A percentile compares a stretch with the other conserved stretches of the same genome.
Evolutionary conservation across 2,329 filamentous ascomycete species (phyloP).

Genomic region (Fusarium humuli): DNA sequence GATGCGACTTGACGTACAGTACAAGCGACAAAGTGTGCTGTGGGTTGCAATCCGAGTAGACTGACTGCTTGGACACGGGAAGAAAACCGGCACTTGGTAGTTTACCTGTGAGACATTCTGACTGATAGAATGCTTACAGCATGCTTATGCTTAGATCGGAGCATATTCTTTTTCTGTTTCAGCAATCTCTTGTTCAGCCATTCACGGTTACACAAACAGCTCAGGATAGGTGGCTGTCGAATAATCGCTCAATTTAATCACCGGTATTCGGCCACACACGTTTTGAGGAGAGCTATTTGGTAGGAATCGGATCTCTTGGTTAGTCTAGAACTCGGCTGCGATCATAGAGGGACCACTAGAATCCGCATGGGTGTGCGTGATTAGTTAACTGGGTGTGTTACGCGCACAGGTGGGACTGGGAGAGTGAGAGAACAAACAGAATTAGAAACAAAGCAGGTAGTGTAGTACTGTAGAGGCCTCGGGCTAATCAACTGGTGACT

Average conservation of each 20-base stretch:
- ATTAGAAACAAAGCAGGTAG: conserved; percentile 7
- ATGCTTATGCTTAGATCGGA: conserved; percentile 16
- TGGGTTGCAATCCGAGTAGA: conserved; percentile 10
- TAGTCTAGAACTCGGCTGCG: conserved; percentile 39
- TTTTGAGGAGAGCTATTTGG: conserved; percentile 24
- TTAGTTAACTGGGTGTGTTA: conserved; percentile 30
- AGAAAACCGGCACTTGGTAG: conserved; percentile 24
- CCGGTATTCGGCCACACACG: conserved; percentile 25
- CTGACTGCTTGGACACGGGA: conserved; percentile 9
- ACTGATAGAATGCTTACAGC: conserved; percentile 9
- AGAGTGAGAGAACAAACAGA: conserved; percentile 13
- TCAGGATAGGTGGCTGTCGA: conserved; percentile 4
- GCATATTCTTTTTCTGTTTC: conserved; percentile 6
- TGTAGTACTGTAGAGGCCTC: conserved; percentile 10
- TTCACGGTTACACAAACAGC: conserved; percentile 14
- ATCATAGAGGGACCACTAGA: conserved; percentile 33
- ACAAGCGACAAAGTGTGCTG: conserved; percentile 18
- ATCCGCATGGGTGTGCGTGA: conserved; percentile 32
- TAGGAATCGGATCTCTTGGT: conserved; percentile 4
- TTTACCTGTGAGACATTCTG: background rate
- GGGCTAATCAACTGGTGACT: conserved; percentile 30
- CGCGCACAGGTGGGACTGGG: conserved; percentile 32
- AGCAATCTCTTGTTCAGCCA: conserved; percentile 15
- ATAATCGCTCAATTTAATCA: conserved; percentile 37
- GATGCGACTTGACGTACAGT: conserved; percentile 38